Evolutionary conservation across 306 rosid genomes (phyloP).

Genomic region (Cucurbita argyrosperma): DNA sequence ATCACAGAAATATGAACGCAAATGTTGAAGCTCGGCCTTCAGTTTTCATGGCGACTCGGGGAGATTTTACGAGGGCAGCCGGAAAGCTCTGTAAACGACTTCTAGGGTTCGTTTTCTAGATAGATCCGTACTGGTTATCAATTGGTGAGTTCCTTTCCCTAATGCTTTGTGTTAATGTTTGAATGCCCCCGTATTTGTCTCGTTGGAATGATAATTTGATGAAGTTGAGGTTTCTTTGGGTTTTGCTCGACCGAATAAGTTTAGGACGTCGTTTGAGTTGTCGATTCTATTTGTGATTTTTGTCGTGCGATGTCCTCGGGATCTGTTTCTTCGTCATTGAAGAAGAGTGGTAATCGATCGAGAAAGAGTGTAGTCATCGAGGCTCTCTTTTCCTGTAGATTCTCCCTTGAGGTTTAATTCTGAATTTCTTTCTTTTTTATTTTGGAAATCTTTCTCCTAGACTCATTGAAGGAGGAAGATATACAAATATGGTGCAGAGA

Average conservation of each 20-base stretch:
- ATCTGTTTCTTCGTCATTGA: constrained; percentile 22
- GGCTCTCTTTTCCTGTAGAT: no score
- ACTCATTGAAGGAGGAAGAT: not conserved
- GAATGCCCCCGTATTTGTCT: constrained; percentile 12
- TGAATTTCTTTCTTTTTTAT: not conserved
- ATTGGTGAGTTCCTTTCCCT: constrained; percentile 19
- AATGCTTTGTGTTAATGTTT: constrained; percentile 2
- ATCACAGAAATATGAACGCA: not conserved
- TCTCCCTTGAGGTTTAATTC: not conserved
- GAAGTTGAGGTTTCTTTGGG: constrained; percentile 17
- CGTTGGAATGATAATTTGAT: constrained; percentile 17
- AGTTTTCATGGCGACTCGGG: constrained; percentile 9
- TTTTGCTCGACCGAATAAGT: constrained; percentile 7
- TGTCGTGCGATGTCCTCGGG: constrained; percentile 60
- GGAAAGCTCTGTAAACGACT: constrained; percentile 7
- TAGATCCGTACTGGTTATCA: constrained; percentile 10
- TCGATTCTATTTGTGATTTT: constrained; percentile 13
- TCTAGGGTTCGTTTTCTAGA: constrained; percentile 53
- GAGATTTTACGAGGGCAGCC: not conserved
- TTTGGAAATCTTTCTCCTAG: not conserved
- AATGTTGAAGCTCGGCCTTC: constrained; percentile 4
- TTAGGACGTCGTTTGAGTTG: not conserved
- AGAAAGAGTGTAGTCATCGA: constrained; percentile 36
- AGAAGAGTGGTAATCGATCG: constrained; percentile 32
- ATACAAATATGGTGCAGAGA: not conserved